Percentiles rank a stretch among this genome's conserved stretches.
These are phyloP conservation scores for Mariannaea sp. DNA, from an alignment of 2,329 filamentous ascomycete genomes.

Conservation along the genomic window DNA sequence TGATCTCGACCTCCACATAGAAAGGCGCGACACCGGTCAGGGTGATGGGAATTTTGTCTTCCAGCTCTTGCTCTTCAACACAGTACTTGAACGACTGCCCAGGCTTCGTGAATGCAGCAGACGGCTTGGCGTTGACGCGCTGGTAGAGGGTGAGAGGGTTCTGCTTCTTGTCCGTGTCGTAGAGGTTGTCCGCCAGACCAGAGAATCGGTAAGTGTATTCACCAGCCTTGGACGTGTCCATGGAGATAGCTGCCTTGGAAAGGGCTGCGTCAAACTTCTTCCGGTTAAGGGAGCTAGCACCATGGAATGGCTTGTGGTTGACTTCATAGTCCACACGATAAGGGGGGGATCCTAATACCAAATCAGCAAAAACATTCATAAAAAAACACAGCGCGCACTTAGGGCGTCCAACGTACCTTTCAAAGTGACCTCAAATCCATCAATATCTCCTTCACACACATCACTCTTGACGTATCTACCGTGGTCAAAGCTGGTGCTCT, in stretches of 20 bases:
- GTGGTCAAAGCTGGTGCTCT: conserved; percentile 58
- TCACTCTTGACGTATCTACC: conserved; percentile 72
- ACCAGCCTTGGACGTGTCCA: conserved; percentile 85
- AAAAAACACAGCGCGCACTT: no score
- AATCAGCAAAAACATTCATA: conserved; percentile 42
- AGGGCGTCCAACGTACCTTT: conserved; percentile 60
- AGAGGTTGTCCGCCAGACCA: conserved; percentile 82
- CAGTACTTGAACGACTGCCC: conserved; percentile 97
- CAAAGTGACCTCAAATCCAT: conserved; percentile 81
- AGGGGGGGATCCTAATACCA: conserved; percentile 69
- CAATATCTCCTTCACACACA: conserved; percentile 93
- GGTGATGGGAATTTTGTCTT: conserved; percentile 86
- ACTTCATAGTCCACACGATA: conserved; percentile 84
- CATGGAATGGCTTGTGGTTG: conserved; percentile 70
- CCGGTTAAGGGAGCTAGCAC: conserved; percentile 66
- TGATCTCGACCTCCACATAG: conserved; percentile 88
- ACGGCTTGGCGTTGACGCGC: conserved; percentile 81
- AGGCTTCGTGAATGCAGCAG: conserved; percentile 80
- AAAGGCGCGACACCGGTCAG: conserved; percentile 87
- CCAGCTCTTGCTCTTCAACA: conserved; percentile 77
- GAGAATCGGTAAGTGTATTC: conserved; percentile 85
- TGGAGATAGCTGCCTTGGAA: conserved; percentile 75
- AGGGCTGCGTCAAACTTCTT: conserved; percentile 79
- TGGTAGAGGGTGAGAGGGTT: conserved; percentile 75
- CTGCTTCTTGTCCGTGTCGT: conserved; percentile 73